A percentile compares a stretch with the other conserved stretches of the same genome.
phyloP scores from a whole-genome alignment of 768 basidiomycete genomes.

The Tricholoma matsutake region DNA sequence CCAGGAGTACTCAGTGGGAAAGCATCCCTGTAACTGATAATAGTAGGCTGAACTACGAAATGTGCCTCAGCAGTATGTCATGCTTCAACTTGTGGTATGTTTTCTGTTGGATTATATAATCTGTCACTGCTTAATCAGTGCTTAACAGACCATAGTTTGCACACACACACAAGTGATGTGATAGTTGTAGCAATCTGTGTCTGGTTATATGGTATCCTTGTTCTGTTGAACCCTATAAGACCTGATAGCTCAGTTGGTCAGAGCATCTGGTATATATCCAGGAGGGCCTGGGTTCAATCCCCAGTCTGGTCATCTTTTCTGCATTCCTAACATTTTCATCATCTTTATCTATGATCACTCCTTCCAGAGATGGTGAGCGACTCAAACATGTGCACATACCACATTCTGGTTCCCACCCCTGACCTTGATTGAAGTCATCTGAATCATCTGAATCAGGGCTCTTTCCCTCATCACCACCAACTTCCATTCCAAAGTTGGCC shows the following conservation, averaged over 20 bases:
- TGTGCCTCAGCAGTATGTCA: neutral
- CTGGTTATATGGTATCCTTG: too few species aligned
- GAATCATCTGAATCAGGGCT: neutral
- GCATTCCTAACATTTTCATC: neutral
- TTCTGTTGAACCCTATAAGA: too few species aligned
- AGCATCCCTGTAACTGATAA: neutral
- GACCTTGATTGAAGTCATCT: slow-evolving; percentile 1
- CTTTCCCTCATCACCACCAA: neutral
- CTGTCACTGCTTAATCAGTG: too few species aligned
- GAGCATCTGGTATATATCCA: too few species aligned
- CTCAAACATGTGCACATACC: neutral
- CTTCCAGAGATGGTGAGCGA: neutral
- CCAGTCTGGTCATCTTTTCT: too few species aligned
- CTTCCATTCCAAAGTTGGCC: neutral
- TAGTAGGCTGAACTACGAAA: neutral
- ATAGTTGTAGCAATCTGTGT: too few species aligned
- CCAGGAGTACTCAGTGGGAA: neutral
- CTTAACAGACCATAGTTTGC: too few species aligned
- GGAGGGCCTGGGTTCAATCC: too few species aligned
- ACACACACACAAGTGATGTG: too few species aligned
- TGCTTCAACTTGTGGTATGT: neutral
- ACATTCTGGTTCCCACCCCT: too few species aligned
- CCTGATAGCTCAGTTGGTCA: too few species aligned
- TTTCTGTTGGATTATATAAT: too few species aligned
- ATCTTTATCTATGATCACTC: neutral